Percentiles rank a stretch among this genome's conserved stretches.
phyloP scores from a whole-genome alignment of 1,284 basidiomycete genomes.

The Cutaneotrichosporon arboriforme region DNA sequence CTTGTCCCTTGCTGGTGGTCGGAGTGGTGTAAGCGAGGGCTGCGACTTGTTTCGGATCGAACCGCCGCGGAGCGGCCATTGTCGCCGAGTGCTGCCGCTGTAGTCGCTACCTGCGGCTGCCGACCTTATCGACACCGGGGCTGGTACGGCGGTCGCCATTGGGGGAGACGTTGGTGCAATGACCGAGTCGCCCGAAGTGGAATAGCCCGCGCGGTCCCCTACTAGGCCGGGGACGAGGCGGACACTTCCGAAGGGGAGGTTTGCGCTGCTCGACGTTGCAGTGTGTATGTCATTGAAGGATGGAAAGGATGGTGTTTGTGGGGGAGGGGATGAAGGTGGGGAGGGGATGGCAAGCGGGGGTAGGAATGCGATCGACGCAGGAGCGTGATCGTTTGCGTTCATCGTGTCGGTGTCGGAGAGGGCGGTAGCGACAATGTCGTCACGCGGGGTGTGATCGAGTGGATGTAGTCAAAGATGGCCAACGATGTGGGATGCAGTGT shows the following conservation, averaged over 20 bases:
- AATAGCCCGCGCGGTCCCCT: not conserved
- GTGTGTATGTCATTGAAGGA: not conserved
- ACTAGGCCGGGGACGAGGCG: not conserved
- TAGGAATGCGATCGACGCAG: too few species aligned
- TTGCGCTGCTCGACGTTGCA: not conserved
- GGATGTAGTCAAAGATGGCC: not conserved
- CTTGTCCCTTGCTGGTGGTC: not conserved
- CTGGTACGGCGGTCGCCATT: not conserved
- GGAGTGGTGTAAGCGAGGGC: not conserved
- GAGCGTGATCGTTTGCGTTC: not conserved
- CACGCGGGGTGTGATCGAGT: not conserved
- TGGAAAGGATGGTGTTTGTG: not conserved
- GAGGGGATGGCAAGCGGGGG: not conserved
- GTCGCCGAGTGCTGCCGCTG: too few species aligned
- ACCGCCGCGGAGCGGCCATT: not conserved
- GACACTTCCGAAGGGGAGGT: slow-evolving; percentile 3
- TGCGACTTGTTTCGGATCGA: slow-evolving; percentile 2
- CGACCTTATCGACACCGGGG: too few species aligned
- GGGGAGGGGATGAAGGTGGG: not conserved
- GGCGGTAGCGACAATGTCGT: too few species aligned
- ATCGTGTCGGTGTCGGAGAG: not conserved
- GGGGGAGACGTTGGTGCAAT: not conserved
- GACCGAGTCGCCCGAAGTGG: slow-evolving; percentile 3
- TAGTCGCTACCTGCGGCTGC: too few species aligned
- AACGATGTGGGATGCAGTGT: not conserved